Evolutionary conservation across 2,329 filamentous ascomycete species (phyloP).

Genomic region (Fusarium subglutinans): DNA sequence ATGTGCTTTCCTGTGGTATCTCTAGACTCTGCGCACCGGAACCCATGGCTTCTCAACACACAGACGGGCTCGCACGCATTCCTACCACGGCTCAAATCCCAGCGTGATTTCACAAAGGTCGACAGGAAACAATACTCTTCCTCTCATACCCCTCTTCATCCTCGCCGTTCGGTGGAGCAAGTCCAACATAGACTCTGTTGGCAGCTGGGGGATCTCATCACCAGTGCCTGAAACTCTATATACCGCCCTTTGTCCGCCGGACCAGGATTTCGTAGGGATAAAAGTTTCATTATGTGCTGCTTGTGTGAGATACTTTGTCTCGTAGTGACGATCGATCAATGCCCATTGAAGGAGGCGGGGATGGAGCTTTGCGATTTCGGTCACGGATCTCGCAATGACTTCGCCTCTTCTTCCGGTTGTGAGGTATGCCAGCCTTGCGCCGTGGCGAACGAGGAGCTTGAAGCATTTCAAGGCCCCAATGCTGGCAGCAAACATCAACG

Average conservation of each 20-base stretch:
- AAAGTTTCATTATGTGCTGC: not conserved
- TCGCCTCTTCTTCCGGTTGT: conserved; percentile 10
- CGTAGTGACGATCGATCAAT: conserved; percentile 25
- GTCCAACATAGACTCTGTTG: conserved; percentile 4
- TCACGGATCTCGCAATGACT: conserved; percentile 13
- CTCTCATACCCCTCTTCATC: conserved; percentile 3
- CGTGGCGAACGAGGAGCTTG: conserved; percentile 29
- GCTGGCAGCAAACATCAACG: conserved; percentile 34
- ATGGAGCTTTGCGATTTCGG: conserved; percentile 14
- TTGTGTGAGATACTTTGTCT: conserved; percentile 9
- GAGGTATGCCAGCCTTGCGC: conserved; percentile 30
- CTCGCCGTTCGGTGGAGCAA: not conserved
- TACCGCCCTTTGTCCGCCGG: conserved; percentile 19
- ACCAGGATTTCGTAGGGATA: conserved; percentile 16
- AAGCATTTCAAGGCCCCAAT: conserved; percentile 24
- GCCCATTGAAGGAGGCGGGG: conserved; percentile 33
- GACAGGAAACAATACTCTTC: conserved; percentile 18
- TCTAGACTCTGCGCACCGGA: too few species aligned
- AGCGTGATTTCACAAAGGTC: not conserved
- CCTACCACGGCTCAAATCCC: not conserved
- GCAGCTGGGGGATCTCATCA: not conserved
- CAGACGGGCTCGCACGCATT: not conserved
- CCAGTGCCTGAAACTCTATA: conserved; percentile 4
- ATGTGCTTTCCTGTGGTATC: conserved; percentile 53
- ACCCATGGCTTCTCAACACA: not conserved